These are phyloP conservation scores for Eutypella sp. DNA, from an alignment of 2,329 filamentous ascomycete genomes.

Conservation along the genomic window DNA sequence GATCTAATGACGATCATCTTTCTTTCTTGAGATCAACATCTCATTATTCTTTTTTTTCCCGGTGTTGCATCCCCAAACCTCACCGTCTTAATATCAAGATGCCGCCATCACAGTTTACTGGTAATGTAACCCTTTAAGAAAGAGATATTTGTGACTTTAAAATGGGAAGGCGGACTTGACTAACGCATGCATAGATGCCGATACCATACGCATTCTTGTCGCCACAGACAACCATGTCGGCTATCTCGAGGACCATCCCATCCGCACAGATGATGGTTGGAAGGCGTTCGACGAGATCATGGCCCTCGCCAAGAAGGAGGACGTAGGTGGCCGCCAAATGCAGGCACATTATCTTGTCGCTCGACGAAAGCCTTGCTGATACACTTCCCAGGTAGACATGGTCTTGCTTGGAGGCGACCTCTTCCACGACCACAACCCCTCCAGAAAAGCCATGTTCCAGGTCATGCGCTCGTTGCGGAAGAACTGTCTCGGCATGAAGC, in stretches of 20 bases:
- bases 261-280: conserved; percentile 97
- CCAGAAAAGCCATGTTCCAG: conserved; percentile 91
- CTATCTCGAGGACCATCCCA: conserved; percentile 86
- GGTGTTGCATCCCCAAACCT: not conserved
- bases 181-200: conserved; percentile 42
- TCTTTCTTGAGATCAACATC: not conserved
- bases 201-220: conserved; percentile 91
- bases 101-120: conserved; percentile 18
- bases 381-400: conserved; percentile 74
- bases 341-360: no score
- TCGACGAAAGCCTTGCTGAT: no score
- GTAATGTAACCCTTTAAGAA: conserved; percentile 9
- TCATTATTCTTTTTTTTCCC: not conserved
- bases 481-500: conserved; percentile 93
- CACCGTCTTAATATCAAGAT: no score
- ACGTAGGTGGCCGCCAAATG: no score
- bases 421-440: conserved; percentile 98
- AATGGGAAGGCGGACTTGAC: not conserved
- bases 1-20: not conserved
- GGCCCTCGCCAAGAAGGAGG: conserved; percentile 75
- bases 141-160: not conserved
- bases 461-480: conserved; percentile 92
- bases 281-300: conserved; percentile 93
- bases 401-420: conserved; percentile 90
- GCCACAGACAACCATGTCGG: conserved; percentile 98